These are phyloP conservation scores for Kurtzmaniella natalensis DNA, from an alignment of 1,139 yeast species.

Conservation along the genomic window DNA sequence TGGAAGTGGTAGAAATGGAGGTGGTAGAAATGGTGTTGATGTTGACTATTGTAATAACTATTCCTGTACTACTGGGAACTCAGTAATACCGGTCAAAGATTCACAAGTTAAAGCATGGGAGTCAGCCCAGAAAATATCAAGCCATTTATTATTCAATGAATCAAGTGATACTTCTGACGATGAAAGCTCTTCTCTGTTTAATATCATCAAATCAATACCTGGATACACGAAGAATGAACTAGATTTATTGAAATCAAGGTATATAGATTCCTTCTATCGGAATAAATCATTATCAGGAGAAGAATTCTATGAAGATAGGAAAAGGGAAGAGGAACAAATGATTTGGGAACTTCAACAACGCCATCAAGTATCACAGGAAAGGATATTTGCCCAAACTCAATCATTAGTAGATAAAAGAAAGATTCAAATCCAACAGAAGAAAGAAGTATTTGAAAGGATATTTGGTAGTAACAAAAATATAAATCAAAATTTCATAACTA, in stretches of 20 bases:
- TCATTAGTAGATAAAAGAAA: constrained; percentile 36
- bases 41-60: background rate
- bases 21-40: background rate
- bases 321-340: constrained; percentile 27
- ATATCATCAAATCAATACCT: constrained; percentile 29
- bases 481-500: constrained; percentile 40
- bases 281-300: constrained; percentile 5
- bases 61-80: background rate
- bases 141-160: constrained; percentile 33
- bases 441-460: constrained; percentile 32
- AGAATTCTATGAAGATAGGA: constrained; percentile 1
- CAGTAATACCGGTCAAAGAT: constrained; percentile 17
- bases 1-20: background rate
- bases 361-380: constrained; percentile 30
- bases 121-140: constrained; percentile 38
- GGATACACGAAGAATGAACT: constrained; percentile 40
- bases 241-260: constrained; percentile 16
- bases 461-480: constrained; percentile 39
- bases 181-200: constrained; percentile 12
- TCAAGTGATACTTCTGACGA: constrained; percentile 24
- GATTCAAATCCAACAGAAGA: constrained; percentile 40
- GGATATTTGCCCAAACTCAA: constrained; percentile 29
- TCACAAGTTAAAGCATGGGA: constrained; percentile 48
- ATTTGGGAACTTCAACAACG: constrained; percentile 31
- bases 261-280: constrained; percentile 10